A percentile compares a stretch with the other conserved stretches of the same genome.
Evolutionary conservation across 2,329 filamentous ascomycete genomes (phyloP).

Genomic region (Byssothecium circinans): DNA sequence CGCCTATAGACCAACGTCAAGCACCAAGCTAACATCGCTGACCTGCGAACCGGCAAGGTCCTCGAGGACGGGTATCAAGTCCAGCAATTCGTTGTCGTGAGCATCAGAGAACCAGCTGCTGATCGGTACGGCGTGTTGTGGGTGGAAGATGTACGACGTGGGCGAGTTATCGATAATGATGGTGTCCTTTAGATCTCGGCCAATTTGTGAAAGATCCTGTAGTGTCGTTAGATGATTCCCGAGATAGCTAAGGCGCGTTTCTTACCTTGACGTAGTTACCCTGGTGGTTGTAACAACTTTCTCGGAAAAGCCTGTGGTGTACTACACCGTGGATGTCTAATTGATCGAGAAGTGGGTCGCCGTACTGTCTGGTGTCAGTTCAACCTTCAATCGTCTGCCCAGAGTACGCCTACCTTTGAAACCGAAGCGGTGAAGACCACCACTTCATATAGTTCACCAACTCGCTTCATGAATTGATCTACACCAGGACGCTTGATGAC

Average conservation of each 20-base stretch:
- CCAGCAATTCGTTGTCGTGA: slow-evolving; percentile 96
- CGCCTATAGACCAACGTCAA: slow-evolving; percentile 75
- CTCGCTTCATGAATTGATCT: slow-evolving; percentile 97
- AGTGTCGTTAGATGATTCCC: slow-evolving; percentile 9
- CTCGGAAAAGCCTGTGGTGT: slow-evolving; percentile 92
- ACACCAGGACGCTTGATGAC: slow-evolving; percentile 99
- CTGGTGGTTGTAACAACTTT: slow-evolving; percentile 99
- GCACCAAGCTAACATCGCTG: slow-evolving; percentile 92
- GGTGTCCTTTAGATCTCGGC: slow-evolving; percentile 91
- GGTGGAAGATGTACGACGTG: slow-evolving; percentile 99
- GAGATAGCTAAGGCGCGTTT: slow-evolving; percentile 6
- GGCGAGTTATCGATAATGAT: slow-evolving; percentile 99
- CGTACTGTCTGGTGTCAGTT: slow-evolving; percentile 65
- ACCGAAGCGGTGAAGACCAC: slow-evolving; percentile 98
- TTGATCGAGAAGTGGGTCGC: slow-evolving; percentile 92
- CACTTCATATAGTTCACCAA: slow-evolving; percentile 96
- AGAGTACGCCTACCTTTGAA: slow-evolving; percentile 70
- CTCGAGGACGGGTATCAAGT: slow-evolving; percentile 96
- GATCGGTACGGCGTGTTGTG: slow-evolving; percentile 97
- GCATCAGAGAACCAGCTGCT: slow-evolving; percentile 99
- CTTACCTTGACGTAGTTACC: slow-evolving; percentile 92
- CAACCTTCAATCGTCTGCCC: not conserved
- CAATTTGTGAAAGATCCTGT: slow-evolving; percentile 90
- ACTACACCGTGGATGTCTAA: slow-evolving; percentile 96
- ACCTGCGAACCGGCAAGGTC: slow-evolving; percentile 88